Evolutionary conservation across 2,329 filamentous ascomycete genomes (phyloP).

Genomic region (Colletotrichum destructivum): DNA sequence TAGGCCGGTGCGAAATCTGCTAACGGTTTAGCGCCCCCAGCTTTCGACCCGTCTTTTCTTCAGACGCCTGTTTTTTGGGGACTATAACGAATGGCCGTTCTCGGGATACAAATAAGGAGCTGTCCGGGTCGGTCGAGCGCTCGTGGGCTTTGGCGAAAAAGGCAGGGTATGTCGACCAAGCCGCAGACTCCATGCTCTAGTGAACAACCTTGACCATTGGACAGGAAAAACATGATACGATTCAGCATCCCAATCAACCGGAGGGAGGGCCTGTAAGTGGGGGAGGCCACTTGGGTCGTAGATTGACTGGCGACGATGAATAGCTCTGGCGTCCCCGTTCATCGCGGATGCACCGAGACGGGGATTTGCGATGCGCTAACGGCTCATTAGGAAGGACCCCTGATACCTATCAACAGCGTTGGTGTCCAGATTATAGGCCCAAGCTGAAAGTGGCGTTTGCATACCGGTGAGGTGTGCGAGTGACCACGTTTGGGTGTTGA

Average conservation of each 20-base stretch:
- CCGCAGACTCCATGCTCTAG: conserved; percentile 6
- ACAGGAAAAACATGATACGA: conserved; percentile 32
- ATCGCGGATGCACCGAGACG: conserved; percentile 42
- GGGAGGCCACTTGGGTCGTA: neutral
- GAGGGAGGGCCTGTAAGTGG: conserved; percentile 31
- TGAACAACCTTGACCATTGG: conserved; percentile 16
- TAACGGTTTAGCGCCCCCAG: conserved; percentile 13
- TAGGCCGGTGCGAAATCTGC: conserved; percentile 21
- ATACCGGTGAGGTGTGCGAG: conserved; percentile 29
- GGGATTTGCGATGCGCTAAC: conserved; percentile 40
- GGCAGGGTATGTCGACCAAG: conserved; percentile 5
- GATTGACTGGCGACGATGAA: conserved; percentile 25
- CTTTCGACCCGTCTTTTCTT: conserved; percentile 6
- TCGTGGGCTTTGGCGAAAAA: neutral
- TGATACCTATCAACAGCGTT: conserved; percentile 35
- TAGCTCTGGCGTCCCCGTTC: conserved; percentile 16
- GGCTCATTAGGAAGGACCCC: conserved; percentile 38
- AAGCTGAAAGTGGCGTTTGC: conserved; percentile 3
- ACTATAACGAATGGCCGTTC: conserved; percentile 1
- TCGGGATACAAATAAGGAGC: conserved; percentile 12
- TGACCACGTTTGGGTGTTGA: neutral
- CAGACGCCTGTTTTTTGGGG: neutral
- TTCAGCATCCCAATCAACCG: conserved; percentile 41
- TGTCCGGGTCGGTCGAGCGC: neutral
- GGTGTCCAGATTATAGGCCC: conserved; percentile 6